phyloP scores from a whole-genome alignment of 2,329 filamentous ascomycete genomes.

The Eutypella sp. region DNA sequence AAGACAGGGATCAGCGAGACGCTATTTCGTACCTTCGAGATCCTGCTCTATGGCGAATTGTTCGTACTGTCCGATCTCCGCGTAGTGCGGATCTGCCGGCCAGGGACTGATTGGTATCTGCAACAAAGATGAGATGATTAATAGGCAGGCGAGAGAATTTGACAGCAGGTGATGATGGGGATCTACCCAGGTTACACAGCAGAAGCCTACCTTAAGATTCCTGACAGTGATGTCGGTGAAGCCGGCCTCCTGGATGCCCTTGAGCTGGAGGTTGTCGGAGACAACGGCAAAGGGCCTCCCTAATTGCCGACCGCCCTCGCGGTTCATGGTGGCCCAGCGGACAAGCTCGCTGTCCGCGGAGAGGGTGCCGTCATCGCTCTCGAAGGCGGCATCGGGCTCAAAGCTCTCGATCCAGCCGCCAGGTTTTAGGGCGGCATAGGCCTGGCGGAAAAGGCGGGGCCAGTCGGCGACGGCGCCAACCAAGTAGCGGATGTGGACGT shows the following conservation, averaged over 20 bases:
- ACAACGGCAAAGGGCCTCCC: background rate
- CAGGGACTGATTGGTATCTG: background rate
- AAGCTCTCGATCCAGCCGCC: conserved; percentile 22
- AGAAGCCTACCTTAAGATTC: background rate
- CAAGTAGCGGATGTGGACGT: conserved; percentile 45
- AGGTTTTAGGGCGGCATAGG: conserved; percentile 17
- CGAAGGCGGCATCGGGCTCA: conserved; percentile 13
- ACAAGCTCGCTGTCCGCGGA: background rate
- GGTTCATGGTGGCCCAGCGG: background rate
- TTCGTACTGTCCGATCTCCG: background rate
- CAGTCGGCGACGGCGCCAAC: conserved; percentile 39
- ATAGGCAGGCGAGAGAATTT: background rate
- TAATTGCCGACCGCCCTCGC: background rate
- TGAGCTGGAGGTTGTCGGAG: background rate
- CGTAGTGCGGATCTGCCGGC: background rate
- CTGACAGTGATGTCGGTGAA: background rate
- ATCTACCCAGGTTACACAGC: background rate
- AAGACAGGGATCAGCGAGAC: too few relatives aligned
- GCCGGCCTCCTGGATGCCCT: background rate
- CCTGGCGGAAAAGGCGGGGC: conserved; percentile 2
- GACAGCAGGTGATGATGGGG: background rate
- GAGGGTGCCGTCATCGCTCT: conserved; percentile 19
- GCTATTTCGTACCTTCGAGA: background rate
- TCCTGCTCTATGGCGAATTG: background rate
- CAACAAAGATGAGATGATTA: background rate